Conservation (phyloP, 2,329 filamentous ascomycete species). For the Neopestalotiopsis sp. region DNA sequence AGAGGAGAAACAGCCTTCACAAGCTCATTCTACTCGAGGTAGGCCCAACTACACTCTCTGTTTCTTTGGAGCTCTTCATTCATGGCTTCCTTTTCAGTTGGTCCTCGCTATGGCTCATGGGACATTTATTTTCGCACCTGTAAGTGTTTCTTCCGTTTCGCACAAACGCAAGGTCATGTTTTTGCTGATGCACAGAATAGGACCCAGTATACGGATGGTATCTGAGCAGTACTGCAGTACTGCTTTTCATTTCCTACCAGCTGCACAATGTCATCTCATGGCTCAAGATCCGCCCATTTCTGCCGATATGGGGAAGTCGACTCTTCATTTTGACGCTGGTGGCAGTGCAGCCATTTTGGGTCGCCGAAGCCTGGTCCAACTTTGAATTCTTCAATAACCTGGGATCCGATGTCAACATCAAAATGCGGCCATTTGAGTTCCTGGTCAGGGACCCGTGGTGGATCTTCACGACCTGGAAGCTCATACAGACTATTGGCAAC, state of each 20-base stretch:
- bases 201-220: slow-evolving; percentile 63
- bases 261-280: slow-evolving; percentile 71
- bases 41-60: slow-evolving; percentile 9
- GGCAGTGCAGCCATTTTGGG: slow-evolving; percentile 66
- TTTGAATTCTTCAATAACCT: slow-evolving; percentile 67
- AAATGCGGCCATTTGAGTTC: slow-evolving; percentile 63
- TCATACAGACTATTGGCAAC: slow-evolving; percentile 63
- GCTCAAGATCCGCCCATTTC: slow-evolving; percentile 69
- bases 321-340: slow-evolving; percentile 65
- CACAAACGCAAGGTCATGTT: not conserved
- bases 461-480: slow-evolving; percentile 63
- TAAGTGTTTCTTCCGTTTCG: not conserved
- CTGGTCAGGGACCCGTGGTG: slow-evolving; percentile 71
- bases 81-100: slow-evolving; percentile 7
- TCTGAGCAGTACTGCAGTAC: slow-evolving; percentile 62
- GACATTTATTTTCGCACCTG: slow-evolving; percentile 6
- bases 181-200: slow-evolving; percentile 36
- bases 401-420: slow-evolving; percentile 52
- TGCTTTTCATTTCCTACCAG: slow-evolving; percentile 66
- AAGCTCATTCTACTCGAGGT: slow-evolving; percentile 56
- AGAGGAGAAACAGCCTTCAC: slow-evolving; percentile 49
- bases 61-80: not conserved
- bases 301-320: slow-evolving; percentile 51
- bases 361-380: slow-evolving; percentile 68
- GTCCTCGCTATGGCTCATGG: slow-evolving; percentile 5